Evolutionary conservation across 2,329 filamentous ascomycete species (phyloP), one percentile per base, ranked within the genome.

Genomic region (Fusarium vanettenii): DNA sequence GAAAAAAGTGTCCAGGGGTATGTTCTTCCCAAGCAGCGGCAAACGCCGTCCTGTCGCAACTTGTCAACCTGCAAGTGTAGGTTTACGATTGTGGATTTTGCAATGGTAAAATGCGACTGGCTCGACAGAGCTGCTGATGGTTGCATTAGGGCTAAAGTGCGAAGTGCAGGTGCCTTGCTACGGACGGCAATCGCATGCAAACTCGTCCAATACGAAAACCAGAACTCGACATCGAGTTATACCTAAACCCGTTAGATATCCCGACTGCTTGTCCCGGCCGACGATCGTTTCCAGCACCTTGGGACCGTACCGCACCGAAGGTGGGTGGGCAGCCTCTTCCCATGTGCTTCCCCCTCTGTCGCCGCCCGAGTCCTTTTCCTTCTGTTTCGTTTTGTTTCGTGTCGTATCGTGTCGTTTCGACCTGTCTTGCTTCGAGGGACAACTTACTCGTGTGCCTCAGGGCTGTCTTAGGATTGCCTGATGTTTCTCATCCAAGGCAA

Each of bases 41-140:
- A 45, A 59, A 11, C 22, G 14, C 22, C 43, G 29, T 16, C 56
- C 41, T 27, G 29, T 39, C 41, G 35, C 45, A 48, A 60, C 18
- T 29, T 66, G 59, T 45, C 55, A 56, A 37, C n/a, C 29, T 71
- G 52, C 59, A 45, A 60, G 55, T 56, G 35, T 18, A 29, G 43
- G 33, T 39, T 55, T 50, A 39, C 39, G 37, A 48, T 29, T 64
- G 41, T 74, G 65, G 63, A 50, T 64, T 60, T 56, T 50, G 29
- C 37, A 48, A 31, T 48, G 55, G 39, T 60, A 35, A 52, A 63
- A 74, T 74, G 72, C 72, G 72, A 74, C 72, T 74, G 72, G 72
- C 37, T 63, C 69, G 39, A 59, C 69, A 75, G 66, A 73, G 59
- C 66, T 73, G 37, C 60, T 62, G 29, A 56, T 59, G 72, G 72